These are phyloP conservation scores for Fusarium staphyleae DNA, from an alignment of 2,329 filamentous ascomycete species.

Conservation along the genomic window DNA sequence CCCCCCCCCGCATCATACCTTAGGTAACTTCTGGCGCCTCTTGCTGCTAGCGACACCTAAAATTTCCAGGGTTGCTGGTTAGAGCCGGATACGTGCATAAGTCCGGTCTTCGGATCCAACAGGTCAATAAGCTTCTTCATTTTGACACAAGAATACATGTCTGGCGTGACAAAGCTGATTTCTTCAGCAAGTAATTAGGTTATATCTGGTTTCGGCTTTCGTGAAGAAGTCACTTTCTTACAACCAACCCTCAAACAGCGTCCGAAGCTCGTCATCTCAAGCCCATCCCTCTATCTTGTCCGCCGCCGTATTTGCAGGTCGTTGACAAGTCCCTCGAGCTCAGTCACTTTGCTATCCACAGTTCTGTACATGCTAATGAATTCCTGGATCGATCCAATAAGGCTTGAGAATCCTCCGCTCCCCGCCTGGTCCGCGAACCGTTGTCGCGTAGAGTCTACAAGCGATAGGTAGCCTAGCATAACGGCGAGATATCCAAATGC, in stretches of 20 bases:
- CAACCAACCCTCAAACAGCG: constrained; percentile 24
- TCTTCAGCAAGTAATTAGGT: constrained; percentile 1
- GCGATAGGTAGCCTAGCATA: constrained; percentile 80
- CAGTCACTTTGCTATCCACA: constrained; percentile 54
- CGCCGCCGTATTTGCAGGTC: constrained; percentile 44
- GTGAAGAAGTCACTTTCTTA: constrained; percentile 6
- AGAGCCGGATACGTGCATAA: not conserved
- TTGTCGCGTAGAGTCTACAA: constrained; percentile 56
- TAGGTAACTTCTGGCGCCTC: constrained; percentile 2
- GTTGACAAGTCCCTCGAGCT: constrained; percentile 49
- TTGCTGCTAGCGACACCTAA: constrained; percentile 12
- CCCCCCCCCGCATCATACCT: constrained; percentile 40
- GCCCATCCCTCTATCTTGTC: constrained; percentile 16
- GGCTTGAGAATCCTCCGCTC: constrained; percentile 52
- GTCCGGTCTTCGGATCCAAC: not conserved
- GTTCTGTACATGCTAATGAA: constrained; percentile 61
- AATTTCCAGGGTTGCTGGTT: constrained; percentile 7
- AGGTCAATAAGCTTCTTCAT: no score
- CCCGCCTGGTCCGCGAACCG: constrained; percentile 53
- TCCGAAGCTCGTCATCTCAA: not conserved
- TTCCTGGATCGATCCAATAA: constrained; percentile 62
- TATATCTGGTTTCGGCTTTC: constrained; percentile 1
- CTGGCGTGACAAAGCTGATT: not conserved
- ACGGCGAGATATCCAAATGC: constrained; percentile 87
- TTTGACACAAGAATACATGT: no score